phyloP scores from a whole-genome alignment of 805 yeast species.

The Wickerhamomyces hampshirensis region DNA sequence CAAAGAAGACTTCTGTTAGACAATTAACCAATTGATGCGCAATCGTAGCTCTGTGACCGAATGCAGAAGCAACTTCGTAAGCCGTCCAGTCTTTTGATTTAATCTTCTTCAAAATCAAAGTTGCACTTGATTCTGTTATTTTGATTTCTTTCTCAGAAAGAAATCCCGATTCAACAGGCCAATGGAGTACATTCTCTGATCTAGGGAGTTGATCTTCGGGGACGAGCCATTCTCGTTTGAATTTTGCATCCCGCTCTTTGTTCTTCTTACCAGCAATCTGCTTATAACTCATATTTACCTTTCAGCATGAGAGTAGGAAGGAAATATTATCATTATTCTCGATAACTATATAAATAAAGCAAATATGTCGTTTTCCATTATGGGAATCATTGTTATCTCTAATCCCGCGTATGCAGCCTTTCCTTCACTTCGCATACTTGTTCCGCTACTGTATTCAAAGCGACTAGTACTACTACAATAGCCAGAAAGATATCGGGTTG shows the following conservation, averaged over 20 bases:
- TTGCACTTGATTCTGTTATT: constrained; percentile 22
- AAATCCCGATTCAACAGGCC: constrained; percentile 33
- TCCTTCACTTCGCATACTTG: too few relatives aligned
- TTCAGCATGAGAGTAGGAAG: too few relatives aligned
- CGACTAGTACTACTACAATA: too few relatives aligned
- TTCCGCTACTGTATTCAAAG: too few relatives aligned
- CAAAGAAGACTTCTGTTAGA: constrained; percentile 39
- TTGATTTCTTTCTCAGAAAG: constrained; percentile 31
- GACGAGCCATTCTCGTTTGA: constrained; percentile 23
- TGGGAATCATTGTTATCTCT: too few relatives aligned
- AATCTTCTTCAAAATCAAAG: constrained; percentile 24
- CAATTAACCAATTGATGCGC: constrained; percentile 49
- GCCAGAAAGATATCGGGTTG: too few relatives aligned
- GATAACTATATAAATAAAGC: too few relatives aligned
- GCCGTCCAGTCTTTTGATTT: constrained; percentile 33
- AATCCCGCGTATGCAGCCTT: too few relatives aligned
- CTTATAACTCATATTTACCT: too few relatives aligned
- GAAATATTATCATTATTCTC: too few relatives aligned
- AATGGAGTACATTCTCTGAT: constrained; percentile 32
- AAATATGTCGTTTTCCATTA: too few relatives aligned
- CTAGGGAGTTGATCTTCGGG: constrained; percentile 14
- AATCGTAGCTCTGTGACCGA: constrained; percentile 52
- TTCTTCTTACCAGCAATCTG: constrained; percentile 38
- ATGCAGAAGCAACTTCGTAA: constrained; percentile 46
- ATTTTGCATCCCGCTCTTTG: constrained; percentile 35